Percentiles rank a stretch among this genome's conserved stretches.
Conservation (phyloP, 176 grass and related monocot genomes). For the Triticum dicoccoides region DNA sequence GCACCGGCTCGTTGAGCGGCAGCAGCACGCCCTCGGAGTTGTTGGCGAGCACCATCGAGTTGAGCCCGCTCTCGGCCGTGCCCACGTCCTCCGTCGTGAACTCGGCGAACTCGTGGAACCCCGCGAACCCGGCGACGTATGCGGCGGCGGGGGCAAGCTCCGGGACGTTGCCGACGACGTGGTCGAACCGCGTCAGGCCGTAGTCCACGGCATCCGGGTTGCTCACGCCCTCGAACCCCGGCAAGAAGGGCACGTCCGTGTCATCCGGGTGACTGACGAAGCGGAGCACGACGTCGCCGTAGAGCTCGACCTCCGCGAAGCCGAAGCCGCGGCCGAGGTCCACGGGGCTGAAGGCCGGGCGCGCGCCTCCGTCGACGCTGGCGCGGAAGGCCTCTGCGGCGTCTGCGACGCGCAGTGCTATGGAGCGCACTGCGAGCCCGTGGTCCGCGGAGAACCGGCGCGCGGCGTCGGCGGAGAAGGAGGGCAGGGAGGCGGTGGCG, state of each 20-base stretch:
- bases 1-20: conserved; percentile 88
- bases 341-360: conserved; percentile 61
- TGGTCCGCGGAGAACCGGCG: conserved; percentile 53
- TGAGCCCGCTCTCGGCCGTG: conserved; percentile 91
- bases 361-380: conserved; percentile 70
- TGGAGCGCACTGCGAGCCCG: conserved; percentile 73
- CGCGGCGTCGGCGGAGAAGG: conserved; percentile 53
- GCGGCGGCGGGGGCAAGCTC: conserved; percentile 41
- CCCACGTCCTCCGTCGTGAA: conserved; percentile 92
- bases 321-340: conserved; percentile 63
- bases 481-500: conserved; percentile 53
- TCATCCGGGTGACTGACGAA: conserved; percentile 57
- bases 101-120: conserved; percentile 98
- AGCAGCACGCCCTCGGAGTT: conserved; percentile 79
- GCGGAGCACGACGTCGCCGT: conserved; percentile 88
- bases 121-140: conserved; percentile 64
- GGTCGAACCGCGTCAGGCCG: conserved; percentile 66
- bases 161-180: conserved; percentile 85
- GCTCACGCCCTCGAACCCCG: conserved; percentile 58
- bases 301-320: conserved; percentile 84
- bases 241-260: conserved; percentile 38
- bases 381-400: conserved; percentile 63
- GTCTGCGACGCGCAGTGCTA: conserved; percentile 69
- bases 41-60: conserved; percentile 90
- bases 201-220: conserved; percentile 22